Percentiles rank a stretch among this genome's conserved stretches.
Conservation (phyloP, 2,329 filamentous ascomycete genomes). For the Macrophomina tecta region DNA sequence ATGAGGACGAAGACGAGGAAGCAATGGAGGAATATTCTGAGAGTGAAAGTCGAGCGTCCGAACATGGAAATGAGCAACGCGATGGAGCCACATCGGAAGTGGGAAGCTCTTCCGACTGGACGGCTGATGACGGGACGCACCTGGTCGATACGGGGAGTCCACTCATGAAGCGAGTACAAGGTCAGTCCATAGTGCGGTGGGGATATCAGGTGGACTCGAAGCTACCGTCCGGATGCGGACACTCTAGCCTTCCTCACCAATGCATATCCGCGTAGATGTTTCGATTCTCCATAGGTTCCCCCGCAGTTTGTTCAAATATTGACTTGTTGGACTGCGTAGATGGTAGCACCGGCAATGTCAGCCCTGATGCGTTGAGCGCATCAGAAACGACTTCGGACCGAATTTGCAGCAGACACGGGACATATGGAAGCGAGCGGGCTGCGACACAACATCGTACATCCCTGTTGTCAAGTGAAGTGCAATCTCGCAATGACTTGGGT, state of each 20-base stretch:
- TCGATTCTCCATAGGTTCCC: too few relatives aligned
- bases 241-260: too few relatives aligned
- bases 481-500: not conserved
- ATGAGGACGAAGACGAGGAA: not conserved
- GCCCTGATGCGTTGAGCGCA: not conserved
- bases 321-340: not conserved
- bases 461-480: not conserved
- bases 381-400: slow-evolving; percentile 4
- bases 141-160: slow-evolving; percentile 3
- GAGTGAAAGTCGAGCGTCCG: not conserved
- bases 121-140: not conserved
- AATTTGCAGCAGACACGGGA: not conserved
- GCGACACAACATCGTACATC: not conserved
- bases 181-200: too few relatives aligned
- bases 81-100: slow-evolving; percentile 18
- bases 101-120: slow-evolving; percentile 18
- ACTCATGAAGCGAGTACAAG: slow-evolving; percentile 1
- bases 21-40: not conserved
- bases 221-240: too few relatives aligned
- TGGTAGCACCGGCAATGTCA: slow-evolving; percentile 9
- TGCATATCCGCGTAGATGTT: too few relatives aligned
- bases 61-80: not conserved
- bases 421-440: not conserved
- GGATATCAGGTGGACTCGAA: too few relatives aligned
- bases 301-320: too few relatives aligned